A percentile compares a stretch with the other conserved stretches of the same genome.
Conservation (phyloP, 345 rosid species). For the Brassica incana region DNA sequence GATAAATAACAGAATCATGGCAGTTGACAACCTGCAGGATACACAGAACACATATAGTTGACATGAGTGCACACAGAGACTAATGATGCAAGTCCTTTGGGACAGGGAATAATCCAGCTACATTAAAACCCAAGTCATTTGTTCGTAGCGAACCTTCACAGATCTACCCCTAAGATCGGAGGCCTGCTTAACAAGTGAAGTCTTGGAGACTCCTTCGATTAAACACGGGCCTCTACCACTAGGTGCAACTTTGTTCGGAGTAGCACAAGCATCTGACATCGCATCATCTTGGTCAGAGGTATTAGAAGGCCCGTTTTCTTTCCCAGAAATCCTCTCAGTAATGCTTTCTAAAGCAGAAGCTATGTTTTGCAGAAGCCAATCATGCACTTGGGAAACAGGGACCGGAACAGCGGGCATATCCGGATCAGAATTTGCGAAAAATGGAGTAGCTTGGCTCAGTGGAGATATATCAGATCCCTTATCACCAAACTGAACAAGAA, state of each 20-base stretch:
- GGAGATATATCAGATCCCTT: conserved; percentile 79
- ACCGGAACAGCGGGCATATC: conserved; percentile 99
- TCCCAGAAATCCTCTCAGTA: conserved; percentile 81
- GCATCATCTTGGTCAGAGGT: conserved; percentile 84
- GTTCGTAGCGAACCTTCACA: conserved; percentile 66
- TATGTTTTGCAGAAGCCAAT: conserved; percentile 86
- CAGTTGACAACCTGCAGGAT: conserved; percentile 85
- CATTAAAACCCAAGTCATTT: not conserved
- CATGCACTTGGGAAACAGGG: conserved; percentile 80
- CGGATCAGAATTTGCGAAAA: conserved; percentile 98
- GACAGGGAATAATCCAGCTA: conserved; percentile 1
- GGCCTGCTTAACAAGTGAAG: conserved; percentile 81
- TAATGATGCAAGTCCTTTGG: not conserved
- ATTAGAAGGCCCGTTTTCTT: conserved; percentile 75
- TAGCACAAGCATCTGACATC: conserved; percentile 86
- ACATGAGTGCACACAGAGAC: conserved; percentile 7
- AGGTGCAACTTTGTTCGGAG: conserved; percentile 62
- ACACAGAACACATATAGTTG: conserved; percentile 12
- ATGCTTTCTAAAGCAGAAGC: conserved; percentile 70
- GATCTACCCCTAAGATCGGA: conserved; percentile 88
- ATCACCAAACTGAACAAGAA: conserved; percentile 91
- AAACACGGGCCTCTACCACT: conserved; percentile 68
- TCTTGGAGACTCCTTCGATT: conserved; percentile 93
- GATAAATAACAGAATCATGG: conserved; percentile 92
- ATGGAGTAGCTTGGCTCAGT: conserved; percentile 85